Conservation (phyloP, 805 yeast genomes). For the Saccharomycopsis javanensis region DNA sequence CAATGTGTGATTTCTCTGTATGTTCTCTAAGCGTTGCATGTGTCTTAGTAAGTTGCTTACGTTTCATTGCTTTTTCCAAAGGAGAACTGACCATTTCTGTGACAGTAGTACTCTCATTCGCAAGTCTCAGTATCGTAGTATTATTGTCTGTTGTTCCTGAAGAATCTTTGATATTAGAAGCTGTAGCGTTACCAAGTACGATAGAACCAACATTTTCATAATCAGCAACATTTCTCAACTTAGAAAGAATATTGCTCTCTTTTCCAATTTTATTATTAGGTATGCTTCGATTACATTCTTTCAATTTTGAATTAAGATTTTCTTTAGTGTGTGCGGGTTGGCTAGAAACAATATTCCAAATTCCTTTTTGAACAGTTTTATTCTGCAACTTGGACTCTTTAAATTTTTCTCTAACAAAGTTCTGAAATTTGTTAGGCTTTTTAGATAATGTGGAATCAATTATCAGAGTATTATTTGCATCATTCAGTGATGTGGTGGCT, state of each 20-base stretch:
- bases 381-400: not conserved
- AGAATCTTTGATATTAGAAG: not conserved
- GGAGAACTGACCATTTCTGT: not conserved
- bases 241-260: not conserved
- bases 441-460: not conserved
- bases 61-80: not conserved
- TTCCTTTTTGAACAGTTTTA: not conserved
- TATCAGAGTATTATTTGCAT: not conserved
- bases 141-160: not conserved
- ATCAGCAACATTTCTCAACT: not conserved
- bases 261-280: not conserved
- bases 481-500: not conserved
- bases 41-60: not conserved
- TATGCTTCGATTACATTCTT: not conserved
- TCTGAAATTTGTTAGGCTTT: not conserved
- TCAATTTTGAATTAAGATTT: not conserved
- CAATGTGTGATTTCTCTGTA: not conserved
- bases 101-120: not conserved
- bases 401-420: not conserved
- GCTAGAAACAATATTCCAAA: not conserved
- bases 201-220: not conserved
- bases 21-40: not conserved
- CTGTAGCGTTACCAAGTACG: not conserved
- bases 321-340: not conserved
- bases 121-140: not conserved